Base-by-base conservation (phyloP, 805 yeast genomes). In the Candida alai region DNA sequence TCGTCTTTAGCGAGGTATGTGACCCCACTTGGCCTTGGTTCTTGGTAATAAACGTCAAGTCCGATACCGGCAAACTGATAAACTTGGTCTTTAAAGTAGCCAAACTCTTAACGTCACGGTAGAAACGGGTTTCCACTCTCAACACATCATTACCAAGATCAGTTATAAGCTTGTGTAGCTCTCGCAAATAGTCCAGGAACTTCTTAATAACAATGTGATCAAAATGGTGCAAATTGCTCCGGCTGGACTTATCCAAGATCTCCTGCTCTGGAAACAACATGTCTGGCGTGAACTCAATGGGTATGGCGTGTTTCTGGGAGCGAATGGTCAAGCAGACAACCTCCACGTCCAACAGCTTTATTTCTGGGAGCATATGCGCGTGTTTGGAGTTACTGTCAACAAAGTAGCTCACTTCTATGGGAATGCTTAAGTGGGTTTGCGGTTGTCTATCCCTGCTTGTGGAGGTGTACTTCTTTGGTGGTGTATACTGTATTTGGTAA, bases 201-300 rank as follows among this genome's bases (percentile, higher is more conserved):
- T 58, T 60, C 30, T 49, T 48, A 6, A 61, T 49, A n/a, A 65
- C 52, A 2, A 61, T 56, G 8, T 52, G 41, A 34, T 59, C 62
- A 30, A 66, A 63, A 26, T 54, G 49, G 19, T 54, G 20, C 8
- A 19, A 18, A 10, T 24, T 23, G 3, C 19, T 19, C 15, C 47
- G 45, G 15, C 45, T 44, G 25, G 45, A 48, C 16, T 42, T 40
- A 5, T 48, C 47, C 28, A 56, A 57, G 14, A 58, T 53, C 19
- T 57, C 58, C 15, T 56, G 55, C 28, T 62, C 66, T 11, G 47
- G 42, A 41, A 62, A 61, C 36, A 62, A 60, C 58, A 63, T 54
- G 17, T 62, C 69, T 35, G 60, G 68, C 37, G 55, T 58, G 40
- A 66, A 45, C 26, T 65, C 70, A 5, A 66, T 48, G 2, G 73